phyloP scores from a whole-genome alignment of 2,329 filamentous ascomycete genomes.

The Penicillium paneum region DNA sequence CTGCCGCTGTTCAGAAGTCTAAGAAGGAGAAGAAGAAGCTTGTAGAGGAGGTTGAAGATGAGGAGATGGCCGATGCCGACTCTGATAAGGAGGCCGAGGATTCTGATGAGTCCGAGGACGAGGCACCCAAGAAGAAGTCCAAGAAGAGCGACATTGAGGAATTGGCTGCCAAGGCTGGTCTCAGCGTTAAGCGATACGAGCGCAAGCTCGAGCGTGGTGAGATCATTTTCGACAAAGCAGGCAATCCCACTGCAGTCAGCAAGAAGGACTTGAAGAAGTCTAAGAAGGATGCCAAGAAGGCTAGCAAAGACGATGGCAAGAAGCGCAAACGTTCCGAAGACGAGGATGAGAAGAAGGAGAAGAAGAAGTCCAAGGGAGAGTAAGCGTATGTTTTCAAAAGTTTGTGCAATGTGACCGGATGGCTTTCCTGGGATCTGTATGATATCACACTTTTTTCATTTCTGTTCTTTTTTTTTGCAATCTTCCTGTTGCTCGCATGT shows the following conservation, averaged over 20 bases:
- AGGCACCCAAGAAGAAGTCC: constrained; percentile 30
- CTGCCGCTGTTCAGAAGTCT: constrained; percentile 34
- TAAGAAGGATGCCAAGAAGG: constrained; percentile 61
- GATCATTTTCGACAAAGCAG: constrained; percentile 63
- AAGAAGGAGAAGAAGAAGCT: constrained; percentile 48
- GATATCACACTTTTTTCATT: constrained; percentile 39
- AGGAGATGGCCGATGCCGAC: constrained; percentile 45
- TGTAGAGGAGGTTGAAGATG: constrained; percentile 45
- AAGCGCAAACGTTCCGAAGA: constrained; percentile 64
- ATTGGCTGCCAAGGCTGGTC: constrained; percentile 63
- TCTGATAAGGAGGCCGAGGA: constrained; percentile 33
- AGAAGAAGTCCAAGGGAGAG: constrained; percentile 52
- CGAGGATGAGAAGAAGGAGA: constrained; percentile 55
- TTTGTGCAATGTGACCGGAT: constrained; percentile 31
- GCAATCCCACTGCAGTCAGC: constrained; percentile 64
- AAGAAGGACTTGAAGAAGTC: constrained; percentile 76
- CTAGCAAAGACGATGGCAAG: constrained; percentile 59
- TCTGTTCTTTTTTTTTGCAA: constrained; percentile 26
- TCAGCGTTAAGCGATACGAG: constrained; percentile 74
- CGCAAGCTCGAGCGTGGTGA: constrained; percentile 74
- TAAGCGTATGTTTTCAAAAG: constrained; percentile 54
- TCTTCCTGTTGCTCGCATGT: constrained; percentile 23
- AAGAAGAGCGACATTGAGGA: constrained; percentile 52
- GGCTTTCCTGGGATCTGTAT: constrained; percentile 39
- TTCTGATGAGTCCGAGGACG: constrained; percentile 32